Conservation (phyloP, 805 yeast genomes). For the Saccharomycopsis capsularis region DNA sequence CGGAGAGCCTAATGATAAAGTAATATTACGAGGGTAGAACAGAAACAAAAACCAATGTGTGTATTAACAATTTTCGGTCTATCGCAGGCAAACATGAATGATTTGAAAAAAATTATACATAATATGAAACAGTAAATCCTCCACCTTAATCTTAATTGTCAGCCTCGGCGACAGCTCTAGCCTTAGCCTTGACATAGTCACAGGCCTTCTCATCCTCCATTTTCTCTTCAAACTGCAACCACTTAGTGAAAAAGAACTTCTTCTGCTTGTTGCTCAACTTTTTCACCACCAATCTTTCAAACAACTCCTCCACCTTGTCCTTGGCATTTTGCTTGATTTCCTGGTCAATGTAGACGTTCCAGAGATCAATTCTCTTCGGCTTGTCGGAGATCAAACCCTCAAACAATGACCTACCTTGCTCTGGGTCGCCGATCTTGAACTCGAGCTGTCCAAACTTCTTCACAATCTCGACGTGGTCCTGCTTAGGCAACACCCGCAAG, state of each 20-base stretch:
- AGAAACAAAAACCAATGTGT: too few relatives aligned
- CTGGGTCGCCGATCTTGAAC: constrained; percentile 80
- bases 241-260: constrained; percentile 87
- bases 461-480: constrained; percentile 71
- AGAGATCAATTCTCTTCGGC: constrained; percentile 85
- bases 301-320: constrained; percentile 64
- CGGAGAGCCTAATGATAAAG: too few relatives aligned
- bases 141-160: neutral
- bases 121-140: neutral
- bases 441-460: constrained; percentile 86
- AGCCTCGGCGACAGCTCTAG: constrained; percentile 31
- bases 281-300: constrained; percentile 65
- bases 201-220: constrained; percentile 59
- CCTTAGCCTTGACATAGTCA: constrained; percentile 86
- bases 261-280: constrained; percentile 84
- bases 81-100: too few relatives aligned
- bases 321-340: constrained; percentile 70
- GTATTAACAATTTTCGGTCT: too few relatives aligned
- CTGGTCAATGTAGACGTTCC: constrained; percentile 94
- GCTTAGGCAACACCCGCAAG: constrained; percentile 60
- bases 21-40: too few relatives aligned
- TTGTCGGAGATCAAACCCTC: constrained; percentile 88
- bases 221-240: constrained; percentile 77
- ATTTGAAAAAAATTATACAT: too few relatives aligned
- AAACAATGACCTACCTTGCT: constrained; percentile 89